Evolutionary conservation across 768 basidiomycete genomes (phyloP).

Genomic region (Ramaria sp.): DNA sequence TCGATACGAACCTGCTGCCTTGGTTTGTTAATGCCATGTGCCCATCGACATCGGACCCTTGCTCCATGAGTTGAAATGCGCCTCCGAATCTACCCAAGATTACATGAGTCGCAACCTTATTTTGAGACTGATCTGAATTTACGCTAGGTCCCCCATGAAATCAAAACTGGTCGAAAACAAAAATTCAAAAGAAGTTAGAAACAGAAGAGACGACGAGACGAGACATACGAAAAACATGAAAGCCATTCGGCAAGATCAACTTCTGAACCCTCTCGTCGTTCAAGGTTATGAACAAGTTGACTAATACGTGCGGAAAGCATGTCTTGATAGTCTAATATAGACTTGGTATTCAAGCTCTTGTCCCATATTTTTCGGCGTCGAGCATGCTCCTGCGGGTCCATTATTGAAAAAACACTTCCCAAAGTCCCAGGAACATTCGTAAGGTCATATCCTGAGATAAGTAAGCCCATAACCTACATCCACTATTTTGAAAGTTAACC

Average conservation of each 20-base stretch:
- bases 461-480: neutral
- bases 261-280: neutral
- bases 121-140: constrained; percentile 6
- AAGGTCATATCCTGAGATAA: neutral
- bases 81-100: constrained; percentile 24
- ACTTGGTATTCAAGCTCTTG: constrained; percentile 33
- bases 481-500: neutral
- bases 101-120: neutral
- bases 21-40: constrained; percentile 33
- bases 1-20: constrained; percentile 8
- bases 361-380: constrained; percentile 38
- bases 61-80: constrained; percentile 26
- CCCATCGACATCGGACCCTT: constrained; percentile 28
- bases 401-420: neutral
- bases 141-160: constrained; percentile 30
- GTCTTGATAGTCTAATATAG: constrained; percentile 36
- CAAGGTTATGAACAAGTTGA: constrained; percentile 30
- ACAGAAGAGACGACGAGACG: neutral
- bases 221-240: constrained; percentile 5
- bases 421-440: neutral
- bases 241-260: neutral
- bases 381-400: constrained; percentile 32
- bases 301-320: constrained; percentile 25
- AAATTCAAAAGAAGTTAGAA: constrained; percentile 11
- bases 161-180: too few species aligned